Base-by-base conservation (phyloP, 306 rosid genomes). In the Sesbania bispinosa region DNA sequence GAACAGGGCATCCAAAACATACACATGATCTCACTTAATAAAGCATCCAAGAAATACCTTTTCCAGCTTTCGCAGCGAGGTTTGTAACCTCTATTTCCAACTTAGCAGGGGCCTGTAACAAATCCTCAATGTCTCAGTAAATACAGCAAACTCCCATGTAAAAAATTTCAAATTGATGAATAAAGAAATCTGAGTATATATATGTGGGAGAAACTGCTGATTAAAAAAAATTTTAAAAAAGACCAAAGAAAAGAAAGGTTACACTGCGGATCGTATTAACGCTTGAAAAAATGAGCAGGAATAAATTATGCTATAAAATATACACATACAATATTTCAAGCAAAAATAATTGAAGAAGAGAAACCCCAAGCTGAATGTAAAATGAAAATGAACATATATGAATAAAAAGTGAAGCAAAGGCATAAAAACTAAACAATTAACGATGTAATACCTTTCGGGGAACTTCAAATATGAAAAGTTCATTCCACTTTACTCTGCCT, bases 11-110 rank as follows among this genome's bases (percentile, higher is more conserved):
- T 39, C n/a, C 57, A 27, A 36, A 42, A 15, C 30, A 26, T 16
- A 16, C 10, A 53, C 1, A 54, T 19, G 26, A 24, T 69, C 35
- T 47, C 32, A 13, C 75, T 57, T 57, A 67, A 41, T 39, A 69
- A 58, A 29, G 61, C 60, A 62, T 46, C 13, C 47, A 51, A 67
- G 23, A 79, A 68, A 38, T 77, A 89, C 99, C 99, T 85, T 94
- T 94, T 55, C 99, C 99, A 51, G 99, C 97, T 83, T 89, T 94
- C 23, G 99, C 99, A 5, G 91, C 88, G 33, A 94, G 96, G 80
- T 94, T 94, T 67, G 99, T 91, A 72, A 94, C 90, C 83, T 94
- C 99, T 67, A 94, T 87, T 82, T 94, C 99, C 88, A 94, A 73
- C 81, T 87, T 91, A 32, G 99, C 96, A 23, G 88, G 86, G 46